These are phyloP conservation scores for Arthromyces matolae DNA, from an alignment of 768 basidiomycete species.

Conservation along the genomic window DNA sequence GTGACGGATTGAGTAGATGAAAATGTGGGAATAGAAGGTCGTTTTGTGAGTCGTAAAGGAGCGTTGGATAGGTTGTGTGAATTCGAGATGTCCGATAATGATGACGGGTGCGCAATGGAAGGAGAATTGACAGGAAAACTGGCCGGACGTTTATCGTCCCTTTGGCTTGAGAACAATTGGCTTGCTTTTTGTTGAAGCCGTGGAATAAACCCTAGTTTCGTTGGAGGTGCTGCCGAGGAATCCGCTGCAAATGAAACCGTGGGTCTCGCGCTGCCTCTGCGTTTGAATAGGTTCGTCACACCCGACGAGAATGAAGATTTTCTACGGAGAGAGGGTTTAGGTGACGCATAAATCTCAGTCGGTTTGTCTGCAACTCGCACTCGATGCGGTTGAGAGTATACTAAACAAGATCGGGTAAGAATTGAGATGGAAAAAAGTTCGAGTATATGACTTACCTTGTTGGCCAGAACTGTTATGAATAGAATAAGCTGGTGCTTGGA, in stretches of 20 bases:
- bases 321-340: conserved; percentile 19
- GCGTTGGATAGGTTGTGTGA: conserved; percentile 7
- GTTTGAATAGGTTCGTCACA: conserved; percentile 35
- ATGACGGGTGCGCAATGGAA: conserved; percentile 16
- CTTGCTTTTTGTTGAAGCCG: conserved; percentile 31
- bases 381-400: conserved; percentile 3
- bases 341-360: conserved; percentile 6
- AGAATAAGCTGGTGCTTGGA: conserved; percentile 27
- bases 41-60: conserved; percentile 12
- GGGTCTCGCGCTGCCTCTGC: conserved; percentile 34
- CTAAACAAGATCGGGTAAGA: not conserved
- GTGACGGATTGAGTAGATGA: conserved; percentile 19
- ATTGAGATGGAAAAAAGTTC: not conserved
- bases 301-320: conserved; percentile 25
- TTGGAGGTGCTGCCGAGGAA: conserved; percentile 5
- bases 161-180: conserved; percentile 26
- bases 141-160: conserved; percentile 21
- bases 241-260: conserved; percentile 2
- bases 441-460: conserved; percentile 7
- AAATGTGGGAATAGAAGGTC: conserved; percentile 18
- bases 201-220: conserved; percentile 29
- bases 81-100: conserved; percentile 15
- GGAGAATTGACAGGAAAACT: conserved; percentile 11
- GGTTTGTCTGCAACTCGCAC: conserved; percentile 9
- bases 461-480: conserved; percentile 17